Base-by-base conservation (phyloP, 139 green algal species). In the Choricystis sp. region DNA sequence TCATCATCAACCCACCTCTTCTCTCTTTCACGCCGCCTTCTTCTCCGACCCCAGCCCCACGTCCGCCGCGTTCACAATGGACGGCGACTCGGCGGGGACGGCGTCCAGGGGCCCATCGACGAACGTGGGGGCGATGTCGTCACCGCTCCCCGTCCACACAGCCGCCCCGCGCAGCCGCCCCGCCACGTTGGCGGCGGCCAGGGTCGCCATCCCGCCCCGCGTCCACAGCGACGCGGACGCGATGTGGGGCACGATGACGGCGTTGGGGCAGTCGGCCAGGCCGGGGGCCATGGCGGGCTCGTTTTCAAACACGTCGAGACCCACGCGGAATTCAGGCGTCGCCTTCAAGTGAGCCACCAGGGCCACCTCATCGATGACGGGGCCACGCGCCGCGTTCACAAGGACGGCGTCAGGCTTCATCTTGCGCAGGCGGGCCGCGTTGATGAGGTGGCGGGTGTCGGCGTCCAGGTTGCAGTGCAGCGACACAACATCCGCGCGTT, bases 221-320 rank as follows among this genome's bases (percentile, higher is more conserved):
- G 89, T 96, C 89, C 87, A 95, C 29, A 88, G 68, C 23, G 89
- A 95, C 4, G 92, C 92, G 27, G 88, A 97, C 1, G 93, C 92
- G 59, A 98, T 98, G 79, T 98, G 92, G 3, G 92, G 92, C 65
- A 98, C 88, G 28, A 98, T 88, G 26, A 98, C 93, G 19, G 86
- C 91, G 69, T 98, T 98, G 20, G 78, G 66, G 62, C 84, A 88
- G 4, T 97, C 79, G 0, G 60, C 76, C 27, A 98, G 83, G 1
- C 92, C 92, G 5, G 91, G 83, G 73, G 85, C 86, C 88, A 97
- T 99, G 31, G 79, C 61, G 0, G 92, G 92, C 85, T 98, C 92
- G 65, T 98, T 82, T 82, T 98, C 92, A 75, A 95, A 98, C 69
- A 98, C 92, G 69, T 98, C 92, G 59, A 98, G 79, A 29, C 70